Evolutionary conservation across 2,329 filamentous ascomycete species (phyloP), one percentile per base, ranked within the genome.

Genomic region (Plenodomus lindquistii): DNA sequence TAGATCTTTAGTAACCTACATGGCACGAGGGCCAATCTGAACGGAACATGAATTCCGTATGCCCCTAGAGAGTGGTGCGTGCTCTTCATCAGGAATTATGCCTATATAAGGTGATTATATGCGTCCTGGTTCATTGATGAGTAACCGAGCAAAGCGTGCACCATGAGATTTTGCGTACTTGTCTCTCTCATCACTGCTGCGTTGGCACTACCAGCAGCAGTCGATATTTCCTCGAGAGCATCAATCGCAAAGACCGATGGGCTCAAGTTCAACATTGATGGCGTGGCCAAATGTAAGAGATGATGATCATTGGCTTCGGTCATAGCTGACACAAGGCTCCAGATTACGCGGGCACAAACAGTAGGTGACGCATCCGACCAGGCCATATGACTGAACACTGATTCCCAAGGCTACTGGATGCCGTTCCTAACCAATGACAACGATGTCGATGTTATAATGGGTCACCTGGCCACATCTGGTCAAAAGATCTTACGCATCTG

Each of bases 401-500:
- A 80, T 17, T 80, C 75, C 40, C 83, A 84, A 66, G 73, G 77
- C 34, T 83, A 82, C 70, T 84, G 80, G 78, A 75, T 82, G 40
- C 73, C 74, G 11, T 81, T 82, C 55, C 59, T 78, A 36, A 79
- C 74, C 57, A 78, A 80, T 46, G 74, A 82, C 52, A 73, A 69
- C 7, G 82, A 86, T 61, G 76, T 85, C 13, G 80, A 85, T 57
- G 68, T 72, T n/a, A 69, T 71, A 18, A 68, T 75, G 58, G 57
- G 64, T 50, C 75, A 82, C 58, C 63, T 85, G 15, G 62, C 72
- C 41, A 54, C 69, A 24, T 78, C 81, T 2, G 81, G 81, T 0
- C 77, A 80, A 50, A 83, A 82, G 63, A 79, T 85, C 50, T 72
- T 85, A 27, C 77, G 84, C 15, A 75, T 85, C 40, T 85, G 83